Base-by-base conservation (phyloP, 768 basidiomycete species). In the Gloeopeniophorella convolvens region DNA sequence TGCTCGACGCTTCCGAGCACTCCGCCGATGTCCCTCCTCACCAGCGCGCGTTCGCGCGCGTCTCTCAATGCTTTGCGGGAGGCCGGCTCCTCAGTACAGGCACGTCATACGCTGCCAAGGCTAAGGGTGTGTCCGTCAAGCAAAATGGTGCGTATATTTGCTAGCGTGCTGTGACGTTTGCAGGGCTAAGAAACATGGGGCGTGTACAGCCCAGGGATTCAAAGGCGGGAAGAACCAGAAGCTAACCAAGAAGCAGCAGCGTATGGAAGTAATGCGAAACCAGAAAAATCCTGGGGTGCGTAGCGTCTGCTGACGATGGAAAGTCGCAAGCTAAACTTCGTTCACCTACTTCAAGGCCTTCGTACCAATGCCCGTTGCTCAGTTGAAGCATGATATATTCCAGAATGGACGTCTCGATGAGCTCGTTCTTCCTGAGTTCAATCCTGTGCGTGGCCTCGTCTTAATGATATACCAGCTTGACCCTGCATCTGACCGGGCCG, bases 341-440 rank as follows among this genome's bases (percentile, higher is more conserved):
- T 32, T 11, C 20, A 42, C 31, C 27, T 21, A 28, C 10, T 27
- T 20, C 15, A 12, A 79, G 77, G 64, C 69, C 15, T 79, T 77
- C 56, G 59, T 67, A 37, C 65, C 74, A 4, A 60, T 79, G 63
- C 61, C 75, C 0, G 59, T 58, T 10, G 58, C 55, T 1, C 66
- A 69, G 43, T 54, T 80, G 16, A 66, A 64, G 20, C 64, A 76
- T 16, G 64, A 67, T 0, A 41, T 77, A 12, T 75, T 79, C 45
- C 64, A 71, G 50, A 66, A 63, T 12, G 66, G 73, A 2, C 48
- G 59, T 23, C 62, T 66, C 8, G 60, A 62, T 1, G 64, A 67
- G 26, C 63, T 76, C 10, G 53, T 65, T 3, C 55, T 77, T 6
- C 75, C 76, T 7, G 40, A 58, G 7, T 76, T 80, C 54, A 63